Percentiles rank a stretch among this genome's conserved stretches.
Conservation (phyloP, 2,329 filamentous ascomycete species). For the Cladosporium sp. region DNA sequence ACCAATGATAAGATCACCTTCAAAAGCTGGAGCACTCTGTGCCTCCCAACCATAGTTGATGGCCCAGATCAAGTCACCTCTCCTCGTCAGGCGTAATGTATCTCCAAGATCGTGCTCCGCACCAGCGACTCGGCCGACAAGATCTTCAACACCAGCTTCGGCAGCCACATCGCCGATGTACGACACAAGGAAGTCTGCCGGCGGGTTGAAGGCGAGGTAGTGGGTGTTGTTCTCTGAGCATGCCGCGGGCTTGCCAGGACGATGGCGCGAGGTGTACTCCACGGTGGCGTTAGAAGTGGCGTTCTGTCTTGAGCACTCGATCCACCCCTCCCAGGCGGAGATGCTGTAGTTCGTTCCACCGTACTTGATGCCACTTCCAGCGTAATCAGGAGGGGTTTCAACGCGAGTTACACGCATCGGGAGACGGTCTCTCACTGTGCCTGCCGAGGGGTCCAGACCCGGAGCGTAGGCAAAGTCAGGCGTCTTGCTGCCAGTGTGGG, state of each 20-base stretch:
- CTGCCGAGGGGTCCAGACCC: slow-evolving; percentile 18
- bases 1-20: slow-evolving; percentile 19
- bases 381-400: slow-evolving; percentile 20
- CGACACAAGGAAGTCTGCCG: slow-evolving; percentile 18
- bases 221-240: slow-evolving; percentile 18
- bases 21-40: slow-evolving; percentile 14
- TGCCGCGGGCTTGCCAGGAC: slow-evolving; percentile 19
- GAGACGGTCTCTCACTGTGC: slow-evolving; percentile 14
- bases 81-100: slow-evolving; percentile 18
- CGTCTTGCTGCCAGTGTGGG: slow-evolving; percentile 19
- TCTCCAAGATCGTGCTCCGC: slow-evolving; percentile 20
- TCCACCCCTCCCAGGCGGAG: slow-evolving; percentile 19
- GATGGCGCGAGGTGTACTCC: slow-evolving; percentile 19
- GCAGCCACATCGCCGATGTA: slow-evolving; percentile 21
- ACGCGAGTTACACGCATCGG: slow-evolving; percentile 21
- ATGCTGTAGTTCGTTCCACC: slow-evolving; percentile 19
- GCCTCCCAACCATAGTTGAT: slow-evolving; percentile 23
- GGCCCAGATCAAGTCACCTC: slow-evolving; percentile 22
- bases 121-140: slow-evolving; percentile 14
- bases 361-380: slow-evolving; percentile 19
- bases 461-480: slow-evolving; percentile 20
- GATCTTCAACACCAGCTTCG: slow-evolving; percentile 16
- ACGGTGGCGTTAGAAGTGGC: slow-evolving; percentile 17
- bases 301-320: slow-evolving; percentile 16
- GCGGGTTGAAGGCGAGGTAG: slow-evolving; percentile 22